Evolutionary conservation across 331 rosid genomes (phyloP), one percentile per base, ranked within the genome.

Genomic region (Stylosanthes scabra): DNA sequence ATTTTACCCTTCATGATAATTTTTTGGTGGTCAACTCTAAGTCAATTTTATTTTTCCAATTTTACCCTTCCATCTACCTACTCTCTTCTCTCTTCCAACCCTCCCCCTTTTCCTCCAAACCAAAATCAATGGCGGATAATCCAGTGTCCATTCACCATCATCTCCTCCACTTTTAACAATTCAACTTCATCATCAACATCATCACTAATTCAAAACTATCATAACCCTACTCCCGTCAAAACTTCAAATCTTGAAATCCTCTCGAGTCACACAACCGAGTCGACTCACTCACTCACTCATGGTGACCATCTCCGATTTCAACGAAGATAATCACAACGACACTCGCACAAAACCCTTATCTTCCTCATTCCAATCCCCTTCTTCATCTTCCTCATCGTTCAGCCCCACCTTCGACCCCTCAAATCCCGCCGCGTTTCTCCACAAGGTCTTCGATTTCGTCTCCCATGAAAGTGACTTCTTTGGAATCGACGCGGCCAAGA

Each of bases 231-330:
- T 52, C 58, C 15, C 8, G 1, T 14, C 6, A 3, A 3, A 15
- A 1, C 7, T 9, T 46, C 5, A 16, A 1, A 20, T 20, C 25
- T 20, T 20, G 25, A 20, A 9, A 9, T 34, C 39, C 39, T 15
- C 58, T 9, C 47, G 63, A 63, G 13, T 51, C 13, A 7, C 39
- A 45, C 0, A 6, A 34, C 34, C 28, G n/a, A 66, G 16, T 49
- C 13, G 10, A 29, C 45, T 51, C 59, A 63, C 39, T 55, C 5
- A 93, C 39, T 34, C 39, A 4, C 5, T 55, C 3, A 93, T 93
- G 98, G 97, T 97, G 58, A 90, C 90, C 11, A 88, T 93, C 83
- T 88, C 98, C 8, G 97, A 93, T 12, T 74, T 45, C 72, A 68
- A 83, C 52, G 98, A 93, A 37, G 92, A 87, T 0, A 76, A 71